Evolutionary conservation across 2,329 filamentous ascomycete species (phyloP), one percentile per base, ranked within the genome.

Genomic region (Trichophyton equinum): DNA sequence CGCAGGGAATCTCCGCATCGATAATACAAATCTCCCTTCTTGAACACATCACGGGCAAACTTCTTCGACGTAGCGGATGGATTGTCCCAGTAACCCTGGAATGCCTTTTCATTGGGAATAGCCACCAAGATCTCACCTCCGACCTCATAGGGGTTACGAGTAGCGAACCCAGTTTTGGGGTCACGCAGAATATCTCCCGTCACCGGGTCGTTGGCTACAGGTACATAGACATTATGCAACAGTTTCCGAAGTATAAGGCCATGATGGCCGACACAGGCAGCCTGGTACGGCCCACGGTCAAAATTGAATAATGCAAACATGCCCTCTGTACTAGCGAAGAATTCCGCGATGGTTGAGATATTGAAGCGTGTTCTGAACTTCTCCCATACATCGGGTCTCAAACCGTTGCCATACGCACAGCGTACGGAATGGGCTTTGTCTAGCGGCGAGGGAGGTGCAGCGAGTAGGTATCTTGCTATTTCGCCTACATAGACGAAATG

Each of bases 401-500:
- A 66, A 0, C 79, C 79, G 60, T 81, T 81, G 1, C 79, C 79
- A 44, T 73, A 74, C 60, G 77, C 77, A 25, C 75, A 70, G 20
- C 75, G 74, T 22, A 78, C 73, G 15, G 73, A 73, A 62, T 81
- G 79, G 1, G 72, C 68, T 25, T 71, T 71, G 59, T 81, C 79
- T 0, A 74, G 68, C 0, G 76, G 71, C 0, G 75, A 75, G 0
- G 76, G 74, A 1, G 87, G 86, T 1, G 82, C 81, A 0, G 86
- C 84, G 11, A 91, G 79, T 0, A 91, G 78, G 66, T 91, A 91
- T 0, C 88, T 81, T 5, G 87, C 82, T 0, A 86, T 89, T 70
- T 91, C 88, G 67, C 88, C 88, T 1, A 91, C 88, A 68, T 91
- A 91, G 18, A 87, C 82, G 65, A 91, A 88, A 67, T 82, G 81